Evolutionary conservation across 2,329 filamentous ascomycete species (phyloP), one percentile per base, ranked within the genome.

Genomic region (Apiospora malaysiana): DNA sequence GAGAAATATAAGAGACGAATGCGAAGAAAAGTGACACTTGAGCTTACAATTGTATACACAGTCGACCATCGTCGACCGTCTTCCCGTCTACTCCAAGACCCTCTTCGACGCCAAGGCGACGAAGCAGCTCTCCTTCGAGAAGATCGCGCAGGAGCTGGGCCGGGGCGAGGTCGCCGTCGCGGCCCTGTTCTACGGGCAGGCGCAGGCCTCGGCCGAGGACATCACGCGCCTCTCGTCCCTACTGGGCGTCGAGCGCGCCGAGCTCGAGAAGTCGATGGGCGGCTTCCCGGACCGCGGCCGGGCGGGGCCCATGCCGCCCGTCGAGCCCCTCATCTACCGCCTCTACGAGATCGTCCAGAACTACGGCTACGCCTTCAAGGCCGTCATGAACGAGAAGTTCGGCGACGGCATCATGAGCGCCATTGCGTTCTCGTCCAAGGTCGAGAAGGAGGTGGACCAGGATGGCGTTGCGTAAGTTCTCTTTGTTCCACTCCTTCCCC

Each of bases 391-490:
- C 76, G 95, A 98, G 88, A 98, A 98, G 86, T 94, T 94, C 79
- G 93, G 93, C 0, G 93, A 95, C 79, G 95, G 95, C 0, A 98
- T 98, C 79, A 98, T 98, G 95, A 97, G 94, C 79, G 95, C 95
- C 0, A 97, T 98, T 78, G 90, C 91, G 21, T 98, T 97, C 81
- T 93, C 90, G 69, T 97, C 94, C 0, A 94, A 94, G 79, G 93
- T 98, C 2, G 94, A 98, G 81, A 97, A 97, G 88, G 95, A 98
- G 88, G 91, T 91, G 1, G 95, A 98, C 80, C 90, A 92, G 72
- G 89, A 93, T 77, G 95, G 94, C 4, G 88, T 89, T 69, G 86
- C 92, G 75, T 80, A 70, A 77, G 78, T 79, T 7, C 79, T 7
- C 14, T 45, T 16, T 45, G 1, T 4, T 14, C 42, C 5, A 2